Evolutionary conservation across 2,329 filamentous ascomycete species (phyloP), one percentile per base, ranked within the genome.

Genomic region (Fusarium proliferatum): DNA sequence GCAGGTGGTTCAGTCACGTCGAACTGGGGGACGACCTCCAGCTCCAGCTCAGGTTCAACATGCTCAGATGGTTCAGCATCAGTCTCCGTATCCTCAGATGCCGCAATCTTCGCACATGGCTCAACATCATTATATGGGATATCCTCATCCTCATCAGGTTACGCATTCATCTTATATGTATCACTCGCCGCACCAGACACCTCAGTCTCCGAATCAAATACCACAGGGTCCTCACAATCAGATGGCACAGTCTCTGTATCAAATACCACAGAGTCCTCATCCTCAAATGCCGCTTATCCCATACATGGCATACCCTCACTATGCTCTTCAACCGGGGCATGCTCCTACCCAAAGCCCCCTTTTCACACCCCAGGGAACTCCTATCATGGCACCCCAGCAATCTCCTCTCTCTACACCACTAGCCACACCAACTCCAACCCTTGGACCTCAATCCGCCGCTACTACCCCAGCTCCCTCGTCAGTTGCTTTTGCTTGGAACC

Each of bases 381-480:
- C 26, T 12, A 1, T 30, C n/a, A 46, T 49, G 36, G 30, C 61
- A 26, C 61, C 61, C 12, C 26, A 34, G 19, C 45, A 45, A n/a
- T 34, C 42, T 45, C 38, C 62, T 33, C 30, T 67, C 4, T 67
- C 67, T 17, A 67, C 65, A 28, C 46, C 65, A 9, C 41, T 53
- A 9, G 41, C 26, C 13, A 67, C 53, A 8, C 41, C 61, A 16
- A 66, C 61, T 8, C 51, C 60, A 17, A 55, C 58, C 12, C 62
- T 34, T 5, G 46, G 17, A 4, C 58, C 62, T n/a, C 57, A 52
- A 38, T 60, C 60, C n/a, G 33, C 26, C 2, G 33, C n/a, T 39
- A n/a, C 53, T 0, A 60, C 43, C 2, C 55, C 30, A 26, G 38
- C 16, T 15, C 38, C 16, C 6, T 23, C 28, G 9, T 51, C 48